These are phyloP conservation scores for Solanum habrochaites DNA, from an alignment of 257 asterid species.

Conservation along the genomic window DNA sequence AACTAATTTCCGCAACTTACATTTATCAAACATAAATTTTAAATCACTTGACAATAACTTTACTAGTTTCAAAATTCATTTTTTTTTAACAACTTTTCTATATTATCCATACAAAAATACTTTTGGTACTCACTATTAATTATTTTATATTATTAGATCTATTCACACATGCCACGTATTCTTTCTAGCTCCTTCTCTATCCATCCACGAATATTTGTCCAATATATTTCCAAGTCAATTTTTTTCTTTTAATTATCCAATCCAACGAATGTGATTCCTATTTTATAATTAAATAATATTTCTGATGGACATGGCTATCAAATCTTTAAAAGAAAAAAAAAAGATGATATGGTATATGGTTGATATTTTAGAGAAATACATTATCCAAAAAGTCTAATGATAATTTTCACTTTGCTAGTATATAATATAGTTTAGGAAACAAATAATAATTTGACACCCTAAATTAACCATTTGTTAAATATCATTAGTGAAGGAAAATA, in stretches of 20 bases:
- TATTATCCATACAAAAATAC: not conserved
- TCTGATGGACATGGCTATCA: too few species aligned
- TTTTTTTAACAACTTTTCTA: not conserved
- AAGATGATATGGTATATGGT: not conserved
- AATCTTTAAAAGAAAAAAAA: too few species aligned
- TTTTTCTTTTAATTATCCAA: not conserved
- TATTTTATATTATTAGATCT: not conserved
- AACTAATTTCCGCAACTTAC: not conserved
- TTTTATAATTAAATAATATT: not conserved
- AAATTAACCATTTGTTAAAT: not conserved
- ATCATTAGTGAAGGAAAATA: not conserved
- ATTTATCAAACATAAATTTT: not conserved
- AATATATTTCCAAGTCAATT: not conserved
- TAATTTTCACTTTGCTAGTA: not conserved
- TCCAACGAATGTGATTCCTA: not conserved
- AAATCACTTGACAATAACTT: not conserved
- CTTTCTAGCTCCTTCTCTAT: not conserved
- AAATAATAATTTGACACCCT: not conserved
- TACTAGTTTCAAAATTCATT: rapidly evolving
- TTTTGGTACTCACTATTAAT: not conserved
- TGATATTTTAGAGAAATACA: not conserved
- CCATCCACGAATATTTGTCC: not conserved
- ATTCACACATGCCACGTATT: not conserved
- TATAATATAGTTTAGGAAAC: not conserved
- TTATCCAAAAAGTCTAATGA: not conserved